Evolutionary conservation across 31 red algal genomes (phyloP).

Genomic region (Asparagopsis taxiformis): DNA sequence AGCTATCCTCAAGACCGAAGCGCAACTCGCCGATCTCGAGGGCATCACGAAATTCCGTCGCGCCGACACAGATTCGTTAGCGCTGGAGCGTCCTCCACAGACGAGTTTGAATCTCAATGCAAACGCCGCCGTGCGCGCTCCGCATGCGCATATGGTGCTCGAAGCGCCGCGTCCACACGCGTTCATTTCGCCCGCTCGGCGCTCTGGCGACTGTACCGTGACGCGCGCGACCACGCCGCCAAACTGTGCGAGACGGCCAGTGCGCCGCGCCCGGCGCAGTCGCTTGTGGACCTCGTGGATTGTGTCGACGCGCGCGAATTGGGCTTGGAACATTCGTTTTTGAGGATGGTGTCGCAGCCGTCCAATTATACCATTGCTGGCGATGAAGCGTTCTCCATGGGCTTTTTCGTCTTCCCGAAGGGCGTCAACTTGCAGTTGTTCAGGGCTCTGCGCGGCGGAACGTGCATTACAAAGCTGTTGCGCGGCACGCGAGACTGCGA

Average conservation of each 20-base stretch:
- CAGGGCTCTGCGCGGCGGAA: conserved; percentile 5
- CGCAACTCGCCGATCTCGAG: conserved; percentile 56
- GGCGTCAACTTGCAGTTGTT: conserved; percentile 29
- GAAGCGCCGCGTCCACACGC: conserved; percentile 25
- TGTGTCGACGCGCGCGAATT: conserved; percentile 25
- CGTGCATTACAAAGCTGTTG: conserved; percentile 21
- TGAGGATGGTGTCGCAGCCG: conserved; percentile 12
- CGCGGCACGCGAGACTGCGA: conserved; percentile 20
- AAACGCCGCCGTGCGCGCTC: too few relatives aligned
- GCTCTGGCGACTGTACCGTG: conserved; percentile 36
- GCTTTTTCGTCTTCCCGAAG: conserved; percentile 26
- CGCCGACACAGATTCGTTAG: not conserved
- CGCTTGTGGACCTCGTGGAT: conserved; percentile 25
- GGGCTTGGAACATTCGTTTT: conserved; percentile 15
- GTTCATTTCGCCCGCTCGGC: conserved; percentile 46
- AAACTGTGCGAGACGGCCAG: conserved; percentile 8
- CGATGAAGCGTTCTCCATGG: conserved; percentile 34
- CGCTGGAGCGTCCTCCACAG: too few relatives aligned
- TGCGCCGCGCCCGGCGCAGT: conserved; percentile 1
- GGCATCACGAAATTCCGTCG: conserved; percentile 47
- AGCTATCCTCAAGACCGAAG: conserved; percentile 61
- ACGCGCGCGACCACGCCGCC: conserved; percentile 2
- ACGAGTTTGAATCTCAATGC: too few relatives aligned
- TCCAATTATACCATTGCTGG: conserved; percentile 42
- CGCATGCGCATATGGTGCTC: too few relatives aligned